These are phyloP conservation scores for Tuber magnatum DNA, from an alignment of 495 filamentous ascomycete genomes.

Conservation along the genomic window DNA sequence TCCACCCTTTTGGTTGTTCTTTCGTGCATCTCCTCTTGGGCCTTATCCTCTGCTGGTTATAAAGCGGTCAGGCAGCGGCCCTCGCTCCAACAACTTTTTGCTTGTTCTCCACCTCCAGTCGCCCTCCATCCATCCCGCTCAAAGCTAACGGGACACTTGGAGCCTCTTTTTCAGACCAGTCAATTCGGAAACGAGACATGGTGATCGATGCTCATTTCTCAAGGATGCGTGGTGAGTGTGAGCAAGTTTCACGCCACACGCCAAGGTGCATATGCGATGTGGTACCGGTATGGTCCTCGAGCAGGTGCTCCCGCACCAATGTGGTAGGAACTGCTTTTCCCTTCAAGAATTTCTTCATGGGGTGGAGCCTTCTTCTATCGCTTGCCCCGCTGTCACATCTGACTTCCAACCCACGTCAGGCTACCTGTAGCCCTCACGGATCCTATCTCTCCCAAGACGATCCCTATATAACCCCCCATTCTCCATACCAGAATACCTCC, in stretches of 20 bases:
- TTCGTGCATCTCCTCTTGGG: not conserved
- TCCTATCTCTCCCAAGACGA: not conserved
- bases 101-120: not conserved
- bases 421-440: not conserved
- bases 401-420: not conserved
- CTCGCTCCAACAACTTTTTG: not conserved
- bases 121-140: not conserved
- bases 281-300: not conserved
- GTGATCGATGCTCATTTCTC: not conserved
- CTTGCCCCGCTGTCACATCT: not conserved
- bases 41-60: not conserved
- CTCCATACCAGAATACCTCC: not conserved
- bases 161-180: not conserved
- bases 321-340: not conserved
- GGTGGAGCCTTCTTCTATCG: not conserved
- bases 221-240: slow-evolving; percentile 14
- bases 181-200: not conserved
- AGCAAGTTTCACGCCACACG: slow-evolving; percentile 35
- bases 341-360: not conserved
- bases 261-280: slow-evolving; percentile 30
- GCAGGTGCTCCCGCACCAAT: slow-evolving; percentile 10
- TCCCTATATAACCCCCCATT: not conserved
- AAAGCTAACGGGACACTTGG: not conserved
- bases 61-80: not conserved
- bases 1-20: not conserved